Conservation (phyloP, 2,329 filamentous ascomycete species). For the Aspergillus amoenus region DNA sequence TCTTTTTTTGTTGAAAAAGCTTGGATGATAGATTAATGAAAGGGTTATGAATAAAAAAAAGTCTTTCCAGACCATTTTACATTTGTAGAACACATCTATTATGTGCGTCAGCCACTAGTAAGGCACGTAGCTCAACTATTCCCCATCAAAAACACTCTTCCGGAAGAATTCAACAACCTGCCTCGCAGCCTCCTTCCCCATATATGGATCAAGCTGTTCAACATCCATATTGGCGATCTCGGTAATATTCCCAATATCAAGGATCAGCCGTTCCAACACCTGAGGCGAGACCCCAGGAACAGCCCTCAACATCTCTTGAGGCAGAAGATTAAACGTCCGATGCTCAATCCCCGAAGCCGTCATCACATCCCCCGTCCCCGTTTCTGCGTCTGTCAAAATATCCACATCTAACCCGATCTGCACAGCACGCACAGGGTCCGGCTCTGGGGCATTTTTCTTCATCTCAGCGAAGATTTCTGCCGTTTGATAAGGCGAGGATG, state of each 20-base stretch:
- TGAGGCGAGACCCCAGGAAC: constrained; percentile 83
- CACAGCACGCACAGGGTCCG: constrained; percentile 84
- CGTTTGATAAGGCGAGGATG: constrained; percentile 87
- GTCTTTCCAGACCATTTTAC: constrained; percentile 1
- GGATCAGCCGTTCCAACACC: constrained; percentile 69
- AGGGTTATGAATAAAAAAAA: constrained; percentile 34
- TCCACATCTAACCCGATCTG: constrained; percentile 72
- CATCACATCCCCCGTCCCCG: constrained; percentile 50
- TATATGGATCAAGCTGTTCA: constrained; percentile 67
- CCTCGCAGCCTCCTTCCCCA: constrained; percentile 75
- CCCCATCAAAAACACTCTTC: constrained; percentile 54
- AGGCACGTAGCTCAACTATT: constrained; percentile 15
- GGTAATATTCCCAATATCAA: constrained; percentile 71
- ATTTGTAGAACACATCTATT: constrained; percentile 3
- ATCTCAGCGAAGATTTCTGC: constrained; percentile 95
- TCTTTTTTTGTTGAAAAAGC: constrained; percentile 17
- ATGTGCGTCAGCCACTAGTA: background rate
- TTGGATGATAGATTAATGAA: constrained; percentile 35
- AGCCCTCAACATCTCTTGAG: constrained; percentile 83
- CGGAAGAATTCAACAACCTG: constrained; percentile 82
- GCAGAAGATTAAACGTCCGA: constrained; percentile 76
- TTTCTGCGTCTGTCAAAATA: constrained; percentile 22
- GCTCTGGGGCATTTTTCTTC: constrained; percentile 85
- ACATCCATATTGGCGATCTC: constrained; percentile 86
- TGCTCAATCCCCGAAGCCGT: constrained; percentile 55